Evolutionary conservation across 768 basidiomycete species (phyloP), one percentile per base, ranked within the genome.

Genomic region (Hericium erinaceus): DNA sequence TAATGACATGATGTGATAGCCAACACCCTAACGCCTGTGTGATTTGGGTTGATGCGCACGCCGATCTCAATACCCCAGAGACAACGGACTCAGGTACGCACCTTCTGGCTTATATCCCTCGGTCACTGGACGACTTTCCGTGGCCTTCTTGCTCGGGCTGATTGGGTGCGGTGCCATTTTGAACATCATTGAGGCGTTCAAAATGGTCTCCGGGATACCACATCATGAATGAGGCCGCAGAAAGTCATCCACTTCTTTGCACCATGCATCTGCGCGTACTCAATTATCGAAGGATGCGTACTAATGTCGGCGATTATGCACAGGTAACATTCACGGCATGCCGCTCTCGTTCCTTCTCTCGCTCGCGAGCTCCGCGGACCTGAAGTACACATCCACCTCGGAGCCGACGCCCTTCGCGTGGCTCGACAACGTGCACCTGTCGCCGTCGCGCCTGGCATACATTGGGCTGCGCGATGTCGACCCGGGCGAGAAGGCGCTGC

Each of bases 251-350:
- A 33, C 33, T 33, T 33, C 33, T 33, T 4, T 8, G 33, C 33
- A 33, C 33, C 33, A 33, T 6, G 8, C 33, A 33, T 46, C n/a
- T 46, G 44, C 10, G n/a, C 49, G 49, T 22, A 37, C 9, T 11
- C 6, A 33, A 33, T 33, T 33, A 7, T 33, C 33, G 33, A 33
- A 33, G 33, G 33, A 33, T 8, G 33, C 33, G 44, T 20, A n/a
- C 20, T 46, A 46, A 46, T 46, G 16, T 46, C 44, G 44, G n/a
- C 13, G 9, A 46, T 18, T 46, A 20, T 46, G 44, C 15, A 44
- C 67, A 80, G 95, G 95, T 33, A 98, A 98, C 72, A 86, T 99
- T 49, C 97, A 99, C 72, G 97, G 97, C 60, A 98, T 97, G 87
- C 97, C 97, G 20, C 81, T 98, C 48, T 92, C 97, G 5, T 98